Evolutionary conservation across 2,329 filamentous ascomycete species (phyloP).

Genomic region (Verticillium isaacii): DNA sequence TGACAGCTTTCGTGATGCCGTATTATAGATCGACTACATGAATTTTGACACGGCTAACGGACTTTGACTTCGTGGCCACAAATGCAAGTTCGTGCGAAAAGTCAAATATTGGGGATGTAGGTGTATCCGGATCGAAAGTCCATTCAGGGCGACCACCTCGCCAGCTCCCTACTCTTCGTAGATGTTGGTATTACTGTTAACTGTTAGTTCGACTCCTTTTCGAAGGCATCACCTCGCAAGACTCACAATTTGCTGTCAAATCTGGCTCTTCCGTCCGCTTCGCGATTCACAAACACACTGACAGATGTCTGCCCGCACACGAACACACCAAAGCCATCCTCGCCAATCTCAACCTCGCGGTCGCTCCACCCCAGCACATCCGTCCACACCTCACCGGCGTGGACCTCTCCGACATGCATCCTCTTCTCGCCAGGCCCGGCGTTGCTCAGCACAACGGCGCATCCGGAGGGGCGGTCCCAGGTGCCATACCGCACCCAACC

Average conservation of each 20-base stretch:
- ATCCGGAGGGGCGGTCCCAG: conserved; percentile 39
- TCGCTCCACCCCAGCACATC: conserved; percentile 55
- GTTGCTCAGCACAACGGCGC: conserved; percentile 55
- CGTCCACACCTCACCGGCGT: conserved; percentile 58
- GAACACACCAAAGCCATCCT: conserved; percentile 57
- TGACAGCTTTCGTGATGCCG: no score
- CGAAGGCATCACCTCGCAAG: neutral
- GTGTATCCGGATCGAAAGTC: neutral
- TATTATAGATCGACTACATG: no score
- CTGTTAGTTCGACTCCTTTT: neutral
- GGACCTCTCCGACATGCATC: conserved; percentile 59
- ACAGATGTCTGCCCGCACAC: conserved; percentile 48
- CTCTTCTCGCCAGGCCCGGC: conserved; percentile 44
- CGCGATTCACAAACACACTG: conserved; percentile 54
- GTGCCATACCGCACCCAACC: conserved; percentile 53
- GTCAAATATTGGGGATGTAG: neutral
- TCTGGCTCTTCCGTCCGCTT: conserved; percentile 42
- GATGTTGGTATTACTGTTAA: conserved; percentile 19
- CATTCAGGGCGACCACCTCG: neutral
- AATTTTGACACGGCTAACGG: no score
- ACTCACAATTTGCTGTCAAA: conserved; percentile 38
- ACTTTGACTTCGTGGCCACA: no score
- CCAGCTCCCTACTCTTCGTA: conserved; percentile 16
- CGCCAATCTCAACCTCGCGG: conserved; percentile 53
- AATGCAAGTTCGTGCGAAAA: no score